Percentiles rank a stretch among this genome's conserved stretches.
phyloP scores from a whole-genome alignment of 179 eudicot species.

The Pouteria campechiana region DNA sequence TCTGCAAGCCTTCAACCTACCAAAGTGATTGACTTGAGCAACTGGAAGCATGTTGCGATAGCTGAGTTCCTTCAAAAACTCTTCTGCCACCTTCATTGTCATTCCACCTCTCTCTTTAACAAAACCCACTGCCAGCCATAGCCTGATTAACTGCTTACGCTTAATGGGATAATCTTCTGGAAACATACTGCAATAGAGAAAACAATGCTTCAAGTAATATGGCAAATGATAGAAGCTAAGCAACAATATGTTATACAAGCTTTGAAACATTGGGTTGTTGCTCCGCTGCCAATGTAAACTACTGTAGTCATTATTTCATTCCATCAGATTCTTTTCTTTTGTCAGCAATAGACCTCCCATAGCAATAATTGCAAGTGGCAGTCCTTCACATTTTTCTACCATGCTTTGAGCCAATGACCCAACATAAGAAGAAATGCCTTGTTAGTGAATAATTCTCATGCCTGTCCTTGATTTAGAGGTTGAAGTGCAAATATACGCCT shows the following conservation, averaged over 20 bases:
- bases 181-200: constrained; percentile 40
- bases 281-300: constrained; percentile 24
- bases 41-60: constrained; percentile 40
- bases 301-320: constrained; percentile 39
- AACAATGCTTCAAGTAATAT: constrained; percentile 41
- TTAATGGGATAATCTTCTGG: constrained; percentile 34
- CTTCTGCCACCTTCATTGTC: constrained; percentile 33
- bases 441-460: constrained; percentile 35
- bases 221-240: constrained; percentile 54
- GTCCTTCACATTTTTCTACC: constrained; percentile 38
- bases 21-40: constrained; percentile 15
- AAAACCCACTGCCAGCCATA: constrained; percentile 60
- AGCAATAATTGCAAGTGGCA: constrained; percentile 55
- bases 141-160: constrained; percentile 28
- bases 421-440: constrained; percentile 19
- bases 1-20: constrained; percentile 24
- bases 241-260: constrained; percentile 27
- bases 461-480: constrained; percentile 23
- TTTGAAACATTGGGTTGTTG: constrained; percentile 17
- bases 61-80: constrained; percentile 27
- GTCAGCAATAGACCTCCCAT: constrained; percentile 41
- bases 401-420: constrained; percentile 24
- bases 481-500: constrained; percentile 17
- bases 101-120: constrained; percentile 20
- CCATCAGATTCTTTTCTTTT: constrained; percentile 17